phyloP scores from a whole-genome alignment of 2,329 filamentous ascomycete species.

The Penicillium glabrum region DNA sequence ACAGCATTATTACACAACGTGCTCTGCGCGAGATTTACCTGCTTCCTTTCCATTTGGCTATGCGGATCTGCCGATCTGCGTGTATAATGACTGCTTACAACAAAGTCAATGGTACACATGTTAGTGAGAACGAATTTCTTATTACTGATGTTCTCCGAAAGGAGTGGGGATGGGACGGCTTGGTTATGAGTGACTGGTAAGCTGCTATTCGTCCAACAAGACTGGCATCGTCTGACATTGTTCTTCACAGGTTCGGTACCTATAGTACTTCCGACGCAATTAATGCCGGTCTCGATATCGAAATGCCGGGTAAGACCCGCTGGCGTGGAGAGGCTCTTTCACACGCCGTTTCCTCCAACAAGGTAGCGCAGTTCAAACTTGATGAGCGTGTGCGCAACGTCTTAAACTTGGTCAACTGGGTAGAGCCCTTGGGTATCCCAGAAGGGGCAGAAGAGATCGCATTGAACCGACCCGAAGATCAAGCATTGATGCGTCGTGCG shows the following conservation, averaged over 20 bases:
- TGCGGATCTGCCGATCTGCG: constrained; percentile 56
- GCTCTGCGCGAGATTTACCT: constrained; percentile 64
- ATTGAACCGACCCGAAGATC: constrained; percentile 61
- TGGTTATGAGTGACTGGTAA: constrained; percentile 50
- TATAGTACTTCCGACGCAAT: constrained; percentile 47
- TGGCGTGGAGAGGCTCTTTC: constrained; percentile 42
- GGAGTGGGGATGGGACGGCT: constrained; percentile 48
- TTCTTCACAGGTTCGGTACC: constrained; percentile 42
- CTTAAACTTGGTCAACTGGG: constrained; percentile 60
- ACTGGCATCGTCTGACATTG: background rate
- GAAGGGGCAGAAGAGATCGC: constrained; percentile 56
- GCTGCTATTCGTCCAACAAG: background rate
- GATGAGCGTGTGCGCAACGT: constrained; percentile 60
- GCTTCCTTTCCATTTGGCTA: constrained; percentile 62
- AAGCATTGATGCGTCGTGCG: constrained; percentile 63
- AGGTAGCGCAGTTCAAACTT: constrained; percentile 55
- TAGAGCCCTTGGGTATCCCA: constrained; percentile 54
- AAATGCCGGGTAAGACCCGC: constrained; percentile 49
- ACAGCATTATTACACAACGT: constrained; percentile 48
- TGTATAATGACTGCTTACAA: constrained; percentile 63
- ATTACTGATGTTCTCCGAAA: constrained; percentile 45
- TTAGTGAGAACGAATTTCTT: constrained; percentile 43
- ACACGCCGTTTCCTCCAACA: constrained; percentile 54
- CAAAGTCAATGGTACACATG: constrained; percentile 53
- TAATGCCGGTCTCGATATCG: constrained; percentile 47